Percentiles rank a stretch among this genome's conserved stretches.
Evolutionary conservation across 2,329 filamentous ascomycete genomes (phyloP).

Genomic region (Davidsoniella eucalypti): DNA sequence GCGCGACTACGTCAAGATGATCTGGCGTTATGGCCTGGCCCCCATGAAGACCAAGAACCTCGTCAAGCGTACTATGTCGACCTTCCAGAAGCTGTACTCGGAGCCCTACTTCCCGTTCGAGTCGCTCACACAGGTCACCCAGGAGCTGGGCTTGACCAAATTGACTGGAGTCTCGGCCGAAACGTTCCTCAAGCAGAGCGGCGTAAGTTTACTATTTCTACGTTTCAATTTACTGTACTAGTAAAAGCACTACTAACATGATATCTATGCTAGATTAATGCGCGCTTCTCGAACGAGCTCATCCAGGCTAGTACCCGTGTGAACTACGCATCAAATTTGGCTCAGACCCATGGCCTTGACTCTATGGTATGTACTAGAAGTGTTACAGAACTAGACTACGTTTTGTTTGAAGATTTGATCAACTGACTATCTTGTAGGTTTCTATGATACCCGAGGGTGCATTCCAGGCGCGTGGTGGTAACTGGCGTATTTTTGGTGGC

Average conservation of each 20-base stretch:
- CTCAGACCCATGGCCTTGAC: conserved; percentile 74
- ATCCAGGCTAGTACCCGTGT: conserved; percentile 83
- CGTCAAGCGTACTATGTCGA: conserved; percentile 52
- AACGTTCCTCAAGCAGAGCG: conserved; percentile 52
- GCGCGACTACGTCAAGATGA: conserved; percentile 64
- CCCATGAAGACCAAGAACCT: conserved; percentile 58
- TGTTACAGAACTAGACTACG: neutral
- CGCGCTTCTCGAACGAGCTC: conserved; percentile 58
- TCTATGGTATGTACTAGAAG: conserved; percentile 42
- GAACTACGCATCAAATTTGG: conserved; percentile 84
- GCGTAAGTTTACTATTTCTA: conserved; percentile 20
- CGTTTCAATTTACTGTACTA: neutral
- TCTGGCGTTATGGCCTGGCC: conserved; percentile 73
- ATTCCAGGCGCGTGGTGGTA: conserved; percentile 63
- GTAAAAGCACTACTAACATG: neutral
- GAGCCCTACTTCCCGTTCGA: conserved; percentile 69
- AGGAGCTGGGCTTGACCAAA: conserved; percentile 48
- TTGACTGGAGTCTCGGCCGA: conserved; percentile 56
- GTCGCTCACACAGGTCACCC: conserved; percentile 52
- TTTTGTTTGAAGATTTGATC: neutral
- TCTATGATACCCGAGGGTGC: conserved; percentile 82
- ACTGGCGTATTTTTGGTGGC: conserved; percentile 82
- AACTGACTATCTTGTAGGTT: conserved; percentile 27
- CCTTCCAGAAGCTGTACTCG: conserved; percentile 68
- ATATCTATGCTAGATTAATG: conserved; percentile 32